Evolutionary conservation across 1,284 basidiomycete genomes (phyloP).

Genomic region (Porodaedalea pini): DNA sequence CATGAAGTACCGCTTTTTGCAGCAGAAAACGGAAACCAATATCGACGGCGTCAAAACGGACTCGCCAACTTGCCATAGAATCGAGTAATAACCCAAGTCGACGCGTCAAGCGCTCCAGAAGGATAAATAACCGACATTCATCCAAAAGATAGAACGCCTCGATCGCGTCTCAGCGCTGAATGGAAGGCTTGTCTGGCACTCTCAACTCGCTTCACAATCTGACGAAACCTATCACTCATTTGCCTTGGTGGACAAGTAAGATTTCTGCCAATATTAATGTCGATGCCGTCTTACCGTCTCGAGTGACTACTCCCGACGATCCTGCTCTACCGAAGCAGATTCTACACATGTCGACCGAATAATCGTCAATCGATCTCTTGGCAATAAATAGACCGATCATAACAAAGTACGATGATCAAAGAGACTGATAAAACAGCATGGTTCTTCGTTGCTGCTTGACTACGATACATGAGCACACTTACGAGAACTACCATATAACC

Average conservation of each 20-base stretch:
- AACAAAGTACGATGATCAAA: too few species aligned
- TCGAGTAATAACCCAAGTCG: too few species aligned
- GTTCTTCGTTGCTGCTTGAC: background rate
- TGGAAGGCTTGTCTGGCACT: background rate
- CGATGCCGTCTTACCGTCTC: background rate
- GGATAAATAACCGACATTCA: background rate
- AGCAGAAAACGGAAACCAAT: too few species aligned
- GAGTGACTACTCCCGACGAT: too few species aligned
- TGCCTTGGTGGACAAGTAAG: background rate
- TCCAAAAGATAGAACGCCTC: background rate
- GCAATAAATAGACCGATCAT: too few species aligned
- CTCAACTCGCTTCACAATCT: background rate
- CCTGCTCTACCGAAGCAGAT: too few species aligned
- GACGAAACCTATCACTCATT: background rate
- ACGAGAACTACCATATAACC: background rate
- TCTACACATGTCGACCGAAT: too few species aligned
- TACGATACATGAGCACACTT: slow-evolving; percentile 1
- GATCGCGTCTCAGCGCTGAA: background rate
- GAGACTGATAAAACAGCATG: background rate
- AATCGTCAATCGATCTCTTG: too few species aligned
- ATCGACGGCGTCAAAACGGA: too few species aligned
- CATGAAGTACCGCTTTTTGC: too few species aligned
- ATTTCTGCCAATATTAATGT: background rate
- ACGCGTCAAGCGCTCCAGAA: too few species aligned
- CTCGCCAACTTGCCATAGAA: too few species aligned